Percentiles rank a stretch among this genome's conserved stretches.
phyloP scores from a whole-genome alignment of 352 stramenopile species.

The Albugo laibachii region DNA sequence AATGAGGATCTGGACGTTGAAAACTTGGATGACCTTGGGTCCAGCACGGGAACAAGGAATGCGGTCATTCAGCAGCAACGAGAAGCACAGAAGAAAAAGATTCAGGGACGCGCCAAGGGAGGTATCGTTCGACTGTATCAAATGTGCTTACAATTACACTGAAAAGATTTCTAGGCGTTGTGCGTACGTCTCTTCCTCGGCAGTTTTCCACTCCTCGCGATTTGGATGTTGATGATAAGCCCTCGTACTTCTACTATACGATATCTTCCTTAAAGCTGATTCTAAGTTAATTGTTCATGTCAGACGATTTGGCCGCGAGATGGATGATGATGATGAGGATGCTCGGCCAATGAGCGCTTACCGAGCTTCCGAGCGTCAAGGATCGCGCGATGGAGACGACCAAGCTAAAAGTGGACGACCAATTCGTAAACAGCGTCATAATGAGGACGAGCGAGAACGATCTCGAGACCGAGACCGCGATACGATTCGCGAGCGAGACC shows the following conservation, averaged over 20 bases:
- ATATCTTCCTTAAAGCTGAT: background rate
- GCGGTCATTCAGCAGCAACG: constrained; percentile 71
- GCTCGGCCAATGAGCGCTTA: constrained; percentile 4
- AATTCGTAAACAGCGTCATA: background rate
- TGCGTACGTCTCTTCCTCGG: constrained; percentile 46
- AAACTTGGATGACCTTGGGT: constrained; percentile 15
- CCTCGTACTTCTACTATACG: constrained; percentile 20
- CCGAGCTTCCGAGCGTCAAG: constrained; percentile 3
- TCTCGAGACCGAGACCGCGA: constrained; percentile 11
- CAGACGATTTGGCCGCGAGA: constrained; percentile 59
- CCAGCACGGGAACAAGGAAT: constrained; percentile 36
- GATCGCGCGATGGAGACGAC: constrained; percentile 9
- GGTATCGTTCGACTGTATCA: constrained; percentile 11
- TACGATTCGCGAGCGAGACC: background rate
- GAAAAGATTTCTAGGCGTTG: constrained; percentile 21
- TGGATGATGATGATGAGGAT: constrained; percentile 18
- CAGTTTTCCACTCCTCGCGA: constrained; percentile 58
- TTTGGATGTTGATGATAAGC: constrained; percentile 58
- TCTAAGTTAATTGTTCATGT: background rate
- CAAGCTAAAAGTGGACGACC: constrained; percentile 5
- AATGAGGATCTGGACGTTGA: constrained; percentile 52
- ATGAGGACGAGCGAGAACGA: constrained; percentile 12
- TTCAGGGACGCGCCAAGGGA: constrained; percentile 62
- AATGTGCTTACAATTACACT: background rate
- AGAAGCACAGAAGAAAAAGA: constrained; percentile 74